Conservation (phyloP, 257 asterid species). For the Rehmannia glutinosa region DNA sequence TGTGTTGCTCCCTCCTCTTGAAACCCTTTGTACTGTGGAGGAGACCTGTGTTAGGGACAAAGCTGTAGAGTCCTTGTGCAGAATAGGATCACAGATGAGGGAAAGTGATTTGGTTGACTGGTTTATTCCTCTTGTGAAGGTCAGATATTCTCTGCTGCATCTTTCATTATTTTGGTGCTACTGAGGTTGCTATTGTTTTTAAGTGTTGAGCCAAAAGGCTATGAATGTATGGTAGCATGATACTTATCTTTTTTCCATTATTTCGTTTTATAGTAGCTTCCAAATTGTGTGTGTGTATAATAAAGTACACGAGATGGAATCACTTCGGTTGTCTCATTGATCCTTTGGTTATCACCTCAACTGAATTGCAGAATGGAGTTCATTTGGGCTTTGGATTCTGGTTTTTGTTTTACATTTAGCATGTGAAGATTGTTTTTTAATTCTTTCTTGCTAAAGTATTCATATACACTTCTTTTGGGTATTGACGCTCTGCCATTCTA, state of each 20-base stretch:
- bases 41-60: conserved; percentile 87
- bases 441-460: not conserved
- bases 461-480: not conserved
- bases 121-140: conserved; percentile 83
- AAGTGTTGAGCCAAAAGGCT: too few species aligned
- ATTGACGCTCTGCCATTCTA: not conserved
- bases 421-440: not conserved
- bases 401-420: not conserved
- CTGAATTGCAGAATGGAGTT: not conserved
- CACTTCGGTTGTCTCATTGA: not conserved
- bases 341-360: not conserved
- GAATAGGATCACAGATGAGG: conserved; percentile 88
- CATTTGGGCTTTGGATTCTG: not conserved
- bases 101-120: conserved; percentile 65
- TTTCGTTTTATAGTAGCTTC: not conserved
- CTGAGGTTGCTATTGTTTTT: not conserved
- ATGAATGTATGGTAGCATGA: not conserved
- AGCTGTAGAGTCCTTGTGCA: conserved; percentile 77
- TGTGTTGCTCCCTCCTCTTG: conserved; percentile 84
- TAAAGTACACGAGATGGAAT: not conserved
- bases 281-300: not conserved
- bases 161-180: not conserved
- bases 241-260: not conserved
- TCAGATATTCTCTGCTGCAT: conserved; percentile 16
- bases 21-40: conserved; percentile 81